Percentiles rank a stretch among this genome's conserved stretches.
Conservation (phyloP, 257 asterid species). For the Henckelia pumila region DNA sequence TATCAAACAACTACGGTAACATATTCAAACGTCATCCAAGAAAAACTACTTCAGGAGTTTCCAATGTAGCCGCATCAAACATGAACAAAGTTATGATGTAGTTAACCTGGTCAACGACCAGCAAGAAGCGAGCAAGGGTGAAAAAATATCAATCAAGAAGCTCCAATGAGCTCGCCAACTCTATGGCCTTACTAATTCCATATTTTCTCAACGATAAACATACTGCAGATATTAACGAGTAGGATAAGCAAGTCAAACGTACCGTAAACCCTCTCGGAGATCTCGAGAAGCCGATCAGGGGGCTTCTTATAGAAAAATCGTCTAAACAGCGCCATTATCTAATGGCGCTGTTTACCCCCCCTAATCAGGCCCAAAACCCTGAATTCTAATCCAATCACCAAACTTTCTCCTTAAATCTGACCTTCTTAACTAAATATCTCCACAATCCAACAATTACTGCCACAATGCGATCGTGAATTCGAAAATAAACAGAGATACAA, state of each 20-base stretch:
- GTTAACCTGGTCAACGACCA: constrained; percentile 19
- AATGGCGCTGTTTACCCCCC: constrained; percentile 85
- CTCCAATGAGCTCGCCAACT: constrained; percentile 5
- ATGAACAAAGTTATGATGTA: constrained; percentile 9
- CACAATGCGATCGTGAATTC: constrained; percentile 31
- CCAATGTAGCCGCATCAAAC: constrained; percentile 4
- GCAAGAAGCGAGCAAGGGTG: constrained; percentile 11
- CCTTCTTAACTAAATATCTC: constrained; percentile 39
- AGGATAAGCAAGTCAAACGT: constrained; percentile 25
- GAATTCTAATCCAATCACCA: constrained; percentile 28
- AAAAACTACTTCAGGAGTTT: background rate
- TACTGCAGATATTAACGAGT: background rate
- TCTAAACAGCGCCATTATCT: constrained; percentile 99
- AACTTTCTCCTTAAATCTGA: constrained; percentile 28
- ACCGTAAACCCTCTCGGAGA: constrained; percentile 98
- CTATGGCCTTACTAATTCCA: background rate
- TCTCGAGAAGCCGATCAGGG: constrained; percentile 99
- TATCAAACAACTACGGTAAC: background rate
- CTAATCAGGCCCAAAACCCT: constrained; percentile 58
- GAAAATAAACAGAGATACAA: constrained; percentile 21
- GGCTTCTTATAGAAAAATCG: constrained; percentile 97
- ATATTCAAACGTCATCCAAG: background rate
- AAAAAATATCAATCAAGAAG: constrained; percentile 3
- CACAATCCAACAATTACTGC: constrained; percentile 28
- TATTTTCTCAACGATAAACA: constrained; percentile 16